Base-by-base conservation (phyloP, 2,329 filamentous ascomycete genomes). In the Neopestalotiopsis rosae region DNA sequence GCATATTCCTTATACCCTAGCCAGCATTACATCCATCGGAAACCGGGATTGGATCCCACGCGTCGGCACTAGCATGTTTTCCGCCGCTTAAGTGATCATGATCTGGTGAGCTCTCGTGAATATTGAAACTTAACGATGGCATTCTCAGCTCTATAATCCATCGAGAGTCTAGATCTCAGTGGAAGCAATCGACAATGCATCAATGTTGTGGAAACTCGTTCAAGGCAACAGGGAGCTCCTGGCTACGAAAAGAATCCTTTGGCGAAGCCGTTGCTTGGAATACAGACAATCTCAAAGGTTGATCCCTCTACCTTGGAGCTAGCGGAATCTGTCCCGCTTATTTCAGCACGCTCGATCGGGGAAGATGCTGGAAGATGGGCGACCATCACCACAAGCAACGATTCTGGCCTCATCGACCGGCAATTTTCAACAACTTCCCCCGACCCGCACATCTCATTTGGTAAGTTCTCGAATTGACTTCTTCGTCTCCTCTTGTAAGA, bases 301-400 rank as follows among this genome's bases (percentile, higher is more conserved):
- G 45, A 52, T 52, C 45, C 45, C 45, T 52, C 45, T 24, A 24
- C 24, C 24, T 2, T 24, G 24, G 2, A 24, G 24, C 45, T 52
- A 52, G 24, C n/a, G 45, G 45, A 52, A 52, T 20, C 17, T 52
- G 45, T n/a, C 45, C 45, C 45, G 45, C 45, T 52, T 52, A n/a
- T 52, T n/a, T n/a, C 45, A n/a, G 14, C 45, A 52, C 17, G 45
- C n/a, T 52, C 45, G 4, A 14, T n/a, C 9, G 17, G 45, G 45
- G 45, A 52, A 52, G 45, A 52, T 52, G 45, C 45, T 52, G 45
- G 45, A 52, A 52, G 17, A 52, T n/a, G 45, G 45, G 45, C 45
- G 20, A 52, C 14, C 45, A 24, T 20, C 17, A 52, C 45, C 45
- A 52, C 45, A 52, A 9, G 17, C 17, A 17, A 52, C 45, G 45